These are phyloP conservation scores for Stephanodiscus triporus DNA, from an alignment of 108 stramenopile genomes.

Conservation along the genomic window DNA sequence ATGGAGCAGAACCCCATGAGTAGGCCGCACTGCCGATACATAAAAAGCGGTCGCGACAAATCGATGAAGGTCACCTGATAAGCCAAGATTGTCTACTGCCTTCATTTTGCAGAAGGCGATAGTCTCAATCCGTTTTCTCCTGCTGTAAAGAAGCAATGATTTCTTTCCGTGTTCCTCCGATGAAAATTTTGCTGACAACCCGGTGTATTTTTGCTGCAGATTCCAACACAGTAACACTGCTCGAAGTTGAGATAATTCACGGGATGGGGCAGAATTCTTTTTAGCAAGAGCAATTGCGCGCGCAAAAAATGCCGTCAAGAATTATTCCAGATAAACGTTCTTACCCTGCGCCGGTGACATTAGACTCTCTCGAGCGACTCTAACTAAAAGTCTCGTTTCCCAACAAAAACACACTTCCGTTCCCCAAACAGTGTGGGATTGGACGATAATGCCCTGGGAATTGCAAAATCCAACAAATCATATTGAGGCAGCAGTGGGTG, in stretches of 20 bases:
- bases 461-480: conserved; percentile 69
- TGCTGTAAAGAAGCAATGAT: conserved; percentile 25
- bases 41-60: conserved; percentile 83
- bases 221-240: conserved; percentile 69
- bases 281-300: not conserved
- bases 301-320: no score
- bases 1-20: conserved; percentile 52
- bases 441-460: conserved; percentile 58
- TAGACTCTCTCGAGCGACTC: conserved; percentile 36
- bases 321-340: no score
- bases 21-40: conserved; percentile 60
- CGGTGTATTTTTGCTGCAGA: conserved; percentile 67
- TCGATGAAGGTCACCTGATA: conserved; percentile 32
- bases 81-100: conserved; percentile 48
- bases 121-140: conserved; percentile 21
- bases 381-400: conserved; percentile 26
- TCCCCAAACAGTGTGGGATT: conserved; percentile 70
- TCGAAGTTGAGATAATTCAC: not conserved
- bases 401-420: conserved; percentile 43
- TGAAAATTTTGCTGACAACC: conserved; percentile 64
- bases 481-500: conserved; percentile 77
- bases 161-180: conserved; percentile 51
- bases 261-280: not conserved
- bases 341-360: conserved; percentile 57
- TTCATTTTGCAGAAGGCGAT: conserved; percentile 61